Base-by-base conservation (phyloP, 179 eudicot species). In the Gypsophila paniculata region DNA sequence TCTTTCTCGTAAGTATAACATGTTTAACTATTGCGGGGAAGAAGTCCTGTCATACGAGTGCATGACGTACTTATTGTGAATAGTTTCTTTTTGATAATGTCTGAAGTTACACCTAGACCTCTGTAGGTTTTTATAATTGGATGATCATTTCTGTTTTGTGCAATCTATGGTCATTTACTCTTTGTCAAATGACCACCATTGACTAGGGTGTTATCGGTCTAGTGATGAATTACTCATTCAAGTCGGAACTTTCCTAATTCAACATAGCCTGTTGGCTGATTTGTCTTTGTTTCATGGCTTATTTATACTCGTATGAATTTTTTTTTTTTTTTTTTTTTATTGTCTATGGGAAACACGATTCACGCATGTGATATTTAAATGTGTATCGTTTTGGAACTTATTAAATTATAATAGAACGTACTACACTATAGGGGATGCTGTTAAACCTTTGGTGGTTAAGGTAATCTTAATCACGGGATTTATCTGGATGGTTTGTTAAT, bases 1-100 rank as follows among this genome's bases (percentile, higher is more conserved):
- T 91, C 98, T 8, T 93, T 93, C 83, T 93, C 97, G 98, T 93
- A 87, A 84, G 97, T 87, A 29, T 13, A 39, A 8, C 57, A 22
- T 49, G 5, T 29, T 46, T 52, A 29, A 29, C 44, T 6, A 23
- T 66, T 29, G 5, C 26, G 71, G 4, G 13, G 15, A 25, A 26
- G 1, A 29, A 26, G 17, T 61, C 22, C 61, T 18, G 29, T 23
- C n/a, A 29, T 55, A 55, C 3, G 34, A 58, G 26, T 23, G 0
- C 15, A 9, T 11, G 62, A 22, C 21, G 10, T 14, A 14, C 19
- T 49, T 48, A 14, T 48, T 26, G 5, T 48, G 19, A 9, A 14
- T 9, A 29, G 57, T 14, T 21, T 13, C 19, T 44, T 66, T 14
- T 15, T 44, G 22, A 26, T 68, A n/a, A 48, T 23, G 55, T 26